Base-by-base conservation (phyloP, 1,284 basidiomycete species). In the Stygiomarasmius scandens region DNA sequence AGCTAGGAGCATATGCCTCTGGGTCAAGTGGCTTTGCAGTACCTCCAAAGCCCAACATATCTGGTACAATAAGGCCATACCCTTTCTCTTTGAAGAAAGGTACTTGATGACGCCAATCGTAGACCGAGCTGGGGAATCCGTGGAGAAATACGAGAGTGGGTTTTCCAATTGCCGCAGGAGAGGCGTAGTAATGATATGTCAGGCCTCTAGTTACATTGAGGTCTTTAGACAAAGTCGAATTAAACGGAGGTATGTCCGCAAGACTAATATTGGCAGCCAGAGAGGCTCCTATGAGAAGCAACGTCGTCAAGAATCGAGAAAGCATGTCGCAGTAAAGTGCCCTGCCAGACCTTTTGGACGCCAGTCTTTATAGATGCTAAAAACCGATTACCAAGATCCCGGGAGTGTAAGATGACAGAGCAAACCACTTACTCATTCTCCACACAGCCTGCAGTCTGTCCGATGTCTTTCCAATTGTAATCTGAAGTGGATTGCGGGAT, bases 131-230 rank as follows among this genome's bases (percentile, higher is more conserved):
- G 1, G 80, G 80, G 58, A 81, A 83, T 22, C 79, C 80, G 58
- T 82, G 80, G n/a, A 81, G 56, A 52, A 83, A 73, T 22, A 82
- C 61, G 4, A 82, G 63, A 0, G 73, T 72, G 0, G 74, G 77
- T 52, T 75, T 72, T 11, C 60, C 63, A 60, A 32, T 23, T 5
- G 20, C 9, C 2, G 48, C 38, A 2, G 69, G 55, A 1, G 70
- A 62, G 5, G 66, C 61, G 60, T 69, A 76, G 62, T 78, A 77
- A 59, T 70, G 67, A 64, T 79, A 79, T 5, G 61, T 71, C 52
- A 74, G 60, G 22, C 74, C 76, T 14, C 77, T 69, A 19, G 67
- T 63, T 49, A 71, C 70, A 8, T 58, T 65, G 55, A 71, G 34
- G 51, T 69, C 64, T 55, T 71, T 76, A 67, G 71, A 76, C 20